Percentiles rank a stretch among this genome's conserved stretches.
These are phyloP conservation scores for Sclerotinia sclerotiorum DNA, from an alignment of 2,329 filamentous ascomycete genomes.

Conservation along the genomic window DNA sequence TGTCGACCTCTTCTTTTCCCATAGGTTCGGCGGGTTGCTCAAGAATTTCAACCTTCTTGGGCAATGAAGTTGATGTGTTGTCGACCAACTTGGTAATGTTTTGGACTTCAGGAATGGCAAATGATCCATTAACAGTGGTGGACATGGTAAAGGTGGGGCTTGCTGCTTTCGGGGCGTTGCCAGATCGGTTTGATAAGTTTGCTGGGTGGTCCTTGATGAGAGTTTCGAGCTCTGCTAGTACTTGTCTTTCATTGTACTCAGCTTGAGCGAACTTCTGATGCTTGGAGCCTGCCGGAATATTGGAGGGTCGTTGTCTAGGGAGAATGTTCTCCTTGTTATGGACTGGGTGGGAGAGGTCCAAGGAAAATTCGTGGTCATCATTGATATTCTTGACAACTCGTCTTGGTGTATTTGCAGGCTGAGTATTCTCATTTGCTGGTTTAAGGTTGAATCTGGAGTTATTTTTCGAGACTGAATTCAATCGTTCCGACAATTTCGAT, in stretches of 20 bases:
- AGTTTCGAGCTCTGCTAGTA: conserved; percentile 15
- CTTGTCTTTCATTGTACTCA: conserved; percentile 20
- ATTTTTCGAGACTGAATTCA: conserved; percentile 7
- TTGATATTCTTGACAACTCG: conserved; percentile 18
- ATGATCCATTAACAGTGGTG: conserved; percentile 13
- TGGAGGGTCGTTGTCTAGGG: conserved; percentile 24
- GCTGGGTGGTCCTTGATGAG: conserved; percentile 18
- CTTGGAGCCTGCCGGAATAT: background rate
- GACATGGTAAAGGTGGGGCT: conserved; percentile 19
- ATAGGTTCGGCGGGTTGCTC: conserved; percentile 2
- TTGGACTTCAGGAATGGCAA: conserved; percentile 10
- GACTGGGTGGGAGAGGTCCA: background rate
- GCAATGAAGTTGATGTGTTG: conserved; percentile 13
- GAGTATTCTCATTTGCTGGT: conserved; percentile 7
- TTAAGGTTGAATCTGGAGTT: conserved; percentile 9
- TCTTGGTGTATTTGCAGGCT: conserved; percentile 19
- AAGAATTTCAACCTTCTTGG: background rate
- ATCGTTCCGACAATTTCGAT: conserved; percentile 10
- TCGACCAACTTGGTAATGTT: conserved; percentile 18
- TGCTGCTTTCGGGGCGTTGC: conserved; percentile 7
- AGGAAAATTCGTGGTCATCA: conserved; percentile 9
- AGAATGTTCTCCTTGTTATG: conserved; percentile 31
- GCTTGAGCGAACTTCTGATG: conserved; percentile 8
- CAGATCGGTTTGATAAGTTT: conserved; percentile 5
- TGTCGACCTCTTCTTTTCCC: conserved; percentile 17